Conservation (phyloP, 2,329 filamentous ascomycete species). For the Curvularia sp. region DNA sequence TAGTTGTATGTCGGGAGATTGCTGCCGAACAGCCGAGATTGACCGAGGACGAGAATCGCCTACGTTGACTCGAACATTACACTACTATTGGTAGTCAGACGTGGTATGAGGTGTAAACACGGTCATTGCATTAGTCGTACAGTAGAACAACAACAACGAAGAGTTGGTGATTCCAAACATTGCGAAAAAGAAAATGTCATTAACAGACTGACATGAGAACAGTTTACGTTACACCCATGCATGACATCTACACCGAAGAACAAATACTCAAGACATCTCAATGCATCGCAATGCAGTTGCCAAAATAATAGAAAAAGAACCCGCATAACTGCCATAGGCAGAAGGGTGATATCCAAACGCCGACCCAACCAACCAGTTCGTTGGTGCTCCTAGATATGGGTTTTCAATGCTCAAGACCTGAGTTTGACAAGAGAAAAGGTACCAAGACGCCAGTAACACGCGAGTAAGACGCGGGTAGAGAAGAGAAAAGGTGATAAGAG, state of each 20-base stretch:
- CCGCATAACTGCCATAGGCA: constrained; percentile 17
- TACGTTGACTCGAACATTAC: background rate
- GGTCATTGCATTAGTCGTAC: background rate
- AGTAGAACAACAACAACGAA: no score
- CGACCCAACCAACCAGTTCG: constrained; percentile 8
- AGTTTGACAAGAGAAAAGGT: constrained; percentile 1
- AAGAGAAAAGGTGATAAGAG: background rate
- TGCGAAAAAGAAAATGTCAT: background rate
- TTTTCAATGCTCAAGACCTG: constrained; percentile 7
- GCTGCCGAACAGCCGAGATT: background rate
- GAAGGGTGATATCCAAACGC: constrained; percentile 12
- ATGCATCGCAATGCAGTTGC: background rate
- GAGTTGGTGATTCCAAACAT: background rate
- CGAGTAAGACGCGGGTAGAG: background rate
- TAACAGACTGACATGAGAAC: background rate
- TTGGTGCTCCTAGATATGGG: constrained; percentile 14
- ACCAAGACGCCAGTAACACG: background rate
- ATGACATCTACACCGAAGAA: background rate
- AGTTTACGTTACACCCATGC: background rate
- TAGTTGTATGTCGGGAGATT: background rate
- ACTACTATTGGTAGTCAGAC: background rate
- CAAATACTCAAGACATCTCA: background rate
- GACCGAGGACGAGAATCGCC: background rate
- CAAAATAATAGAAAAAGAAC: constrained; percentile 3
- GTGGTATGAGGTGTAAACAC: background rate